Conservation (phyloP, 176 grass and related monocot genomes). For the Coix lacrymajobi region DNA sequence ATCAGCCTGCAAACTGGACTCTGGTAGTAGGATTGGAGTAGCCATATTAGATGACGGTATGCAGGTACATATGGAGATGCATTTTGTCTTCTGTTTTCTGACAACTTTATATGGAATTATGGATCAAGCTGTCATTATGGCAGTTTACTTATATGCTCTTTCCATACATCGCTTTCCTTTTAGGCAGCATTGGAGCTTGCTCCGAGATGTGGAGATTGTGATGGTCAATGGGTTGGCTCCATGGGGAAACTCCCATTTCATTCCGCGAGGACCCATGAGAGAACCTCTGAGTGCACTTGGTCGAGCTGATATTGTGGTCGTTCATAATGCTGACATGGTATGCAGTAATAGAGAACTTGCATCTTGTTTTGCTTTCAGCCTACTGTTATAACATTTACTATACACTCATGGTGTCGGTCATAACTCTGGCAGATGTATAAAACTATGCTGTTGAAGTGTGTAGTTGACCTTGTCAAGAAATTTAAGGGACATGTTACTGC, state of each 20-base stretch:
- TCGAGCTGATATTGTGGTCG: slow-evolving; percentile 70
- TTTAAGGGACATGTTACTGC: neutral
- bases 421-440: neutral
- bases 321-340: slow-evolving; percentile 85
- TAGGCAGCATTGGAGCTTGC: slow-evolving; percentile 82
- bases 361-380: neutral
- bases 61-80: slow-evolving; percentile 47
- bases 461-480: neutral
- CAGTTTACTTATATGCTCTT: neutral
- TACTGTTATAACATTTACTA: neutral
- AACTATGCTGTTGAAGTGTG: neutral
- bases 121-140: neutral
- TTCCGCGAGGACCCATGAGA: slow-evolving; percentile 81
- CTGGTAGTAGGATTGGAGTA: slow-evolving; percentile 51
- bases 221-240: slow-evolving; percentile 80
- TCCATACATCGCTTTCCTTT: neutral
- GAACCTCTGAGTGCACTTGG: slow-evolving; percentile 57
- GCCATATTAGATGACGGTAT: slow-evolving; percentile 90
- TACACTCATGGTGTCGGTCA: neutral
- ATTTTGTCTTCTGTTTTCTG: neutral
- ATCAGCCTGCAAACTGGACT: neutral
- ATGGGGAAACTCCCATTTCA: slow-evolving; percentile 67
- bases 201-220: slow-evolving; percentile 76
- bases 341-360: slow-evolving; percentile 7
- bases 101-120: neutral